Conservation (phyloP, 2,329 filamentous ascomycete genomes). For the Colletotrichum camelliae region DNA sequence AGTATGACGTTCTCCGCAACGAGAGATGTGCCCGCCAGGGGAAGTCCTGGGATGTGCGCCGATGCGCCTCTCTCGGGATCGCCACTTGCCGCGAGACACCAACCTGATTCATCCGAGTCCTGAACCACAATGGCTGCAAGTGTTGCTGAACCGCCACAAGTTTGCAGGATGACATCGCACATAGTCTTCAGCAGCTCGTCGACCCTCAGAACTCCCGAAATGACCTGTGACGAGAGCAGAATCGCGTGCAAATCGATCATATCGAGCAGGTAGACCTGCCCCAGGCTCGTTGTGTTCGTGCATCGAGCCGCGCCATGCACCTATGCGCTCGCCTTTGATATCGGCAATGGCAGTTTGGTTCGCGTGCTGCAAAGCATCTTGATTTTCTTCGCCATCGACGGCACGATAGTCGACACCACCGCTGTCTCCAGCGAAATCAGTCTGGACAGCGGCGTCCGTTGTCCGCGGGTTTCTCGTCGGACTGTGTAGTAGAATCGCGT, state of each 20-base stretch:
- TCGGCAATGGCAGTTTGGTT: conserved; percentile 52
- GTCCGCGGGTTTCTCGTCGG: conserved; percentile 63
- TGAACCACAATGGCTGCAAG: conserved; percentile 77
- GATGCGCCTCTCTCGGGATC: conserved; percentile 72
- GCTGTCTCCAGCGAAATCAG: conserved; percentile 68
- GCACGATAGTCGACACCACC: conserved; percentile 57
- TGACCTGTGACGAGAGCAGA: conserved; percentile 77
- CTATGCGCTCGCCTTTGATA: conserved; percentile 62
- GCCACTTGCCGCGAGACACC: conserved; percentile 77
- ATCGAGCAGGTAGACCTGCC: conserved; percentile 72
- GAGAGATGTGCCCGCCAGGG: conserved; percentile 68
- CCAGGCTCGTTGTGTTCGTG: conserved; percentile 59
- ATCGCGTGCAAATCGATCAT: conserved; percentile 85
- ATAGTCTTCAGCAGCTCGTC: conserved; percentile 80
- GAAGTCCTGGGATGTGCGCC: conserved; percentile 69
- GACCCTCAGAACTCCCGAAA: conserved; percentile 78
- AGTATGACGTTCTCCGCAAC: conserved; percentile 80
- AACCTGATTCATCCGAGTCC: conserved; percentile 66
- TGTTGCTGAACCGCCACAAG: conserved; percentile 73
- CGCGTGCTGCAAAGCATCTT: conserved; percentile 44
- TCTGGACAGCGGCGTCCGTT: conserved; percentile 71
- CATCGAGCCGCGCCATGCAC: conserved; percentile 68
- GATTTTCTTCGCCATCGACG: conserved; percentile 48
- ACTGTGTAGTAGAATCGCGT: conserved; percentile 70
- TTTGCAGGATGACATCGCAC: conserved; percentile 81